These are phyloP conservation scores for Hymenoscyphus fraxineus DNA, from an alignment of 2,329 filamentous ascomycete species.

Conservation along the genomic window DNA sequence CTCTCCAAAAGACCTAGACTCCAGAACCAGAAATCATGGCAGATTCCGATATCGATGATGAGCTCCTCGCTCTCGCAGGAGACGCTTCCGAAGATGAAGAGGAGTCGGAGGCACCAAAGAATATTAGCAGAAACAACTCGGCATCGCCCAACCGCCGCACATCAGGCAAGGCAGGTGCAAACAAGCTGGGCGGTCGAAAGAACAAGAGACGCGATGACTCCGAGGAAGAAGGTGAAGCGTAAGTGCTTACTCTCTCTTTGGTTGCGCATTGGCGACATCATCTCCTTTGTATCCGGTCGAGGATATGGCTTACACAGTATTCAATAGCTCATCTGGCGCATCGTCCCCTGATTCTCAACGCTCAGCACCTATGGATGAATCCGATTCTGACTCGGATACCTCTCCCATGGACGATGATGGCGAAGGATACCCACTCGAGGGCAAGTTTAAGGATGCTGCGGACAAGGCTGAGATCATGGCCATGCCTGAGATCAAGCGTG, in stretches of 20 bases:
- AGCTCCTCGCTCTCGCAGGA: slow-evolving; percentile 88
- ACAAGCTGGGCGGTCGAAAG: slow-evolving; percentile 50
- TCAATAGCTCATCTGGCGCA: slow-evolving; percentile 61
- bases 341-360: slow-evolving; percentile 70
- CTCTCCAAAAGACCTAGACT: background rate
- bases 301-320: slow-evolving; percentile 11
- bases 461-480: slow-evolving; percentile 78
- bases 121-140: slow-evolving; percentile 52
- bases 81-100: slow-evolving; percentile 60
- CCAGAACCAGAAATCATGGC: slow-evolving; percentile 51
- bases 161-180: slow-evolving; percentile 39
- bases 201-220: slow-evolving; percentile 52
- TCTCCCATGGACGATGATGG: slow-evolving; percentile 49
- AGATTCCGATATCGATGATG: slow-evolving; percentile 71
- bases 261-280: background rate
- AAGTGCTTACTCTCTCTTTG: slow-evolving; percentile 42
- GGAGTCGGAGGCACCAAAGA: slow-evolving; percentile 47
- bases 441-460: slow-evolving; percentile 69
- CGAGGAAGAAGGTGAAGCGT: slow-evolving; percentile 82
- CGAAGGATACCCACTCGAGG: slow-evolving; percentile 79
- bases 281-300: background rate
- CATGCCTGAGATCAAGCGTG: slow-evolving; percentile 86
- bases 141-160: slow-evolving; percentile 46
- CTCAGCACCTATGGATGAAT: slow-evolving; percentile 88
- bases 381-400: slow-evolving; percentile 70